A percentile compares a stretch with the other conserved stretches of the same genome.
Evolutionary conservation across 2,329 filamentous ascomycete genomes (phyloP).

Genomic region (Fusarium azukiicola): DNA sequence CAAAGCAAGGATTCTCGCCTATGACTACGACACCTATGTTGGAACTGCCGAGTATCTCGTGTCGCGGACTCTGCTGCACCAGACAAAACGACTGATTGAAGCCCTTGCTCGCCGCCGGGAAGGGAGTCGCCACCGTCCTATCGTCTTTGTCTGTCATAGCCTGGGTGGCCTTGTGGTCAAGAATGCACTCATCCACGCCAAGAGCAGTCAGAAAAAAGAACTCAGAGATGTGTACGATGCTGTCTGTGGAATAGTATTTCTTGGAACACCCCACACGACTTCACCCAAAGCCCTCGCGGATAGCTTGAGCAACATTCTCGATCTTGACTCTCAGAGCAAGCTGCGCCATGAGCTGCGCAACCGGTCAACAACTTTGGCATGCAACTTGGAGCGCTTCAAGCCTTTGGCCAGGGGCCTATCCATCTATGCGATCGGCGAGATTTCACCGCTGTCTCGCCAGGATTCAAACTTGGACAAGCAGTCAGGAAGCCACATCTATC

Average conservation of each 20-base stretch:
- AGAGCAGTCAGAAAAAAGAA: not conserved
- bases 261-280: not conserved
- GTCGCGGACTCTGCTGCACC: not conserved
- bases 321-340: not conserved
- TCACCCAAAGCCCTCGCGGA: not conserved
- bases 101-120: not conserved
- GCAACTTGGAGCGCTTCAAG: not conserved
- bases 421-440: not conserved
- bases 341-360: not conserved
- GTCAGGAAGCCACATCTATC: not conserved
- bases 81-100: not conserved
- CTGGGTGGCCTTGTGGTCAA: not conserved
- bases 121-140: not conserved
- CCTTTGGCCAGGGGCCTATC: not conserved
- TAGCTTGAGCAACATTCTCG: not conserved
- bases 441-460: not conserved
- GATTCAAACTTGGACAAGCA: not conserved
- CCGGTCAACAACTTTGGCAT: not conserved
- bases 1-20: constrained; percentile 3
- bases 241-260: constrained; percentile 1
- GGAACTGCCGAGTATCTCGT: not conserved
- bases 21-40: not conserved
- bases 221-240: not conserved
- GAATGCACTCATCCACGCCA: not conserved
- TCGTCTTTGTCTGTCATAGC: not conserved